Conservation (phyloP, 2,329 filamentous ascomycete genomes). For the Raffaelea albimanens region DNA sequence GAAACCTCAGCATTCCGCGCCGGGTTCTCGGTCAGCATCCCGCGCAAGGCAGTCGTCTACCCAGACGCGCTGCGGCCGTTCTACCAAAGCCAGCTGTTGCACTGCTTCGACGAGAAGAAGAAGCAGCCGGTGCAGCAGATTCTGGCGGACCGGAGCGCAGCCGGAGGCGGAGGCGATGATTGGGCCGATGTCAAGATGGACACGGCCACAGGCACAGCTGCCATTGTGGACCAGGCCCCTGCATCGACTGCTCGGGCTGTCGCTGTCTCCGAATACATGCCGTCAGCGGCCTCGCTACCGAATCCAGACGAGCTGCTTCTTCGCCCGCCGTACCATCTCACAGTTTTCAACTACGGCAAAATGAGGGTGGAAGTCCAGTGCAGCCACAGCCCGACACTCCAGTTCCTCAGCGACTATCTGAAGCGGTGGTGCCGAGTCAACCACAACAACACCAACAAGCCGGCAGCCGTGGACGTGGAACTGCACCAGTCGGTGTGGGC, state of each 20-base stretch:
- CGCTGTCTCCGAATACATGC: too few relatives aligned
- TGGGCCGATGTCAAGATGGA: constrained; percentile 34
- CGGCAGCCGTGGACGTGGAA: constrained; percentile 29
- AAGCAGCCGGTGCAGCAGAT: constrained; percentile 4
- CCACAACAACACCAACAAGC: constrained; percentile 25
- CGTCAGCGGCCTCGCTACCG: constrained; percentile 29
- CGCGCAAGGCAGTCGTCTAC: constrained; percentile 21
- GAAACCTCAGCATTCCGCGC: constrained; percentile 11
- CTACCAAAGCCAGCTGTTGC: constrained; percentile 25
- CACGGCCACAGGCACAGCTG: constrained; percentile 22
- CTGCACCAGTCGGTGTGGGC: constrained; percentile 36
- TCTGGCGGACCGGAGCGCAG: too few relatives aligned
- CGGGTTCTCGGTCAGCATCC: constrained; percentile 30
- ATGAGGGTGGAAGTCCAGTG: constrained; percentile 31
- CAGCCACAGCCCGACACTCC: constrained; percentile 36
- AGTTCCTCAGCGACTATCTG: constrained; percentile 35
- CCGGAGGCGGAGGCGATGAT: constrained; percentile 21
- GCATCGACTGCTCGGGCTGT: background rate
- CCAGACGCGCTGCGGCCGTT: constrained; percentile 23
- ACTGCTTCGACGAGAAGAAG: constrained; percentile 22
- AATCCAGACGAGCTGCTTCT: constrained; percentile 38
- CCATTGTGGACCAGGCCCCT: constrained; percentile 16
- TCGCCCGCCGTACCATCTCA: constrained; percentile 37
- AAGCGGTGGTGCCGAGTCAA: constrained; percentile 37
- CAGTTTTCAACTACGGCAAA: constrained; percentile 22